Evolutionary conservation across 768 basidiomycete species (phyloP).

Genomic region (Russula brevipes): DNA sequence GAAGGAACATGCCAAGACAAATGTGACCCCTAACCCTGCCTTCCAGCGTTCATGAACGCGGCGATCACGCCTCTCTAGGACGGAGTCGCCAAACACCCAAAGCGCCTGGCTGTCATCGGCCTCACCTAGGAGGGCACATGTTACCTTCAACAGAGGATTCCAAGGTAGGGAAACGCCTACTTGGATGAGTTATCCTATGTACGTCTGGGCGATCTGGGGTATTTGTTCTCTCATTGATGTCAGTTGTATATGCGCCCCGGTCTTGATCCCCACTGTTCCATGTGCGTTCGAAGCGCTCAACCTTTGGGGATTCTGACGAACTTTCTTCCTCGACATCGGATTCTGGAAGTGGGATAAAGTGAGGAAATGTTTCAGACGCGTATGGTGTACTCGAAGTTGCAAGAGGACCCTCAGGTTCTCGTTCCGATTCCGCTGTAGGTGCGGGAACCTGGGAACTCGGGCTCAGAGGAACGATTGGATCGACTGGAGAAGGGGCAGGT

Average conservation of each 20-base stretch:
- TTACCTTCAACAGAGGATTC: neutral
- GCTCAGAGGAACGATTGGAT: neutral
- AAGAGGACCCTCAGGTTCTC: neutral
- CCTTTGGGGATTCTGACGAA: neutral
- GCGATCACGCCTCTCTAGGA: constrained; percentile 9
- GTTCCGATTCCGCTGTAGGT: neutral
- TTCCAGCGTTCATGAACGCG: constrained; percentile 13
- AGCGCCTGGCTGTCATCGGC: neutral
- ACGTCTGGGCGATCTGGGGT: neutral
- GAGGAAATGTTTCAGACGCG: neutral
- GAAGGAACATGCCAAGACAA: constrained; percentile 11
- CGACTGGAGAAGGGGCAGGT: neutral
- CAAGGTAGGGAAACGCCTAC: neutral
- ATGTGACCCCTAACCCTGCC: constrained; percentile 13
- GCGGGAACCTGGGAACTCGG: neutral
- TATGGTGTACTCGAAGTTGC: neutral
- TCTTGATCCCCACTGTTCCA: neutral
- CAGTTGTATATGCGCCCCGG: neutral
- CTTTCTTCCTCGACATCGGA: constrained; percentile 12
- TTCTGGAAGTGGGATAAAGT: constrained; percentile 7
- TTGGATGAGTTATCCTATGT: neutral
- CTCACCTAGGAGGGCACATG: neutral
- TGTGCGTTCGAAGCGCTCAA: neutral
- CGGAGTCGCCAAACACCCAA: constrained; percentile 13
- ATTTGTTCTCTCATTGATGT: neutral